Evolutionary conservation across 768 basidiomycete species (phyloP).

Genomic region (Pleurotus tuoliensis): DNA sequence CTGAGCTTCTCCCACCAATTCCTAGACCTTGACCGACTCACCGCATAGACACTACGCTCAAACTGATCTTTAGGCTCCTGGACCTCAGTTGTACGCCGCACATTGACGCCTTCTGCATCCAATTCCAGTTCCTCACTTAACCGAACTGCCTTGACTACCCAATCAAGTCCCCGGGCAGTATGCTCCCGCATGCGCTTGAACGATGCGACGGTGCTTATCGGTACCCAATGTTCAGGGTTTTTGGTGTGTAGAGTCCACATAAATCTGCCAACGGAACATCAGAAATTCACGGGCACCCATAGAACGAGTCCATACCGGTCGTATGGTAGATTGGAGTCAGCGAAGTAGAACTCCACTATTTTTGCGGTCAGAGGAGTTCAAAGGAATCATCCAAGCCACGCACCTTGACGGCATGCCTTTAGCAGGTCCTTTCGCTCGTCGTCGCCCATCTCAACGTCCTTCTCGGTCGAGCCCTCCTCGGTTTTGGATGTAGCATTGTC

Average conservation of each 20-base stretch:
- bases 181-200: conserved; percentile 95
- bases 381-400: conserved; percentile 12
- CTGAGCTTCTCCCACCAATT: neutral
- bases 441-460: conserved; percentile 19
- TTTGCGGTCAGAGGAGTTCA: neutral
- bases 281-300: too few relatives aligned
- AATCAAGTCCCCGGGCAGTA: conserved; percentile 52
- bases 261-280: conserved; percentile 48
- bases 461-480: conserved; percentile 10
- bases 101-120: conserved; percentile 65
- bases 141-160: conserved; percentile 68
- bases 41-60: conserved; percentile 85
- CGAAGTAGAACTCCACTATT: conserved; percentile 94
- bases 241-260: conserved; percentile 91
- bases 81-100: conserved; percentile 72
- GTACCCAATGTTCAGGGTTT: conserved; percentile 85
- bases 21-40: conserved; percentile 35
- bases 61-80: conserved; percentile 76
- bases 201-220: conserved; percentile 79
- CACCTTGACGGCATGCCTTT: conserved; percentile 56
- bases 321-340: conserved; percentile 91
- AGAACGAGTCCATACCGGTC: conserved; percentile 54
- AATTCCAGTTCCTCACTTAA: conserved; percentile 60
- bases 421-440: conserved; percentile 39
- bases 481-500: neutral